Conservation (phyloP, 2,329 filamentous ascomycete genomes). For the Phyllosticta ampelicida region DNA sequence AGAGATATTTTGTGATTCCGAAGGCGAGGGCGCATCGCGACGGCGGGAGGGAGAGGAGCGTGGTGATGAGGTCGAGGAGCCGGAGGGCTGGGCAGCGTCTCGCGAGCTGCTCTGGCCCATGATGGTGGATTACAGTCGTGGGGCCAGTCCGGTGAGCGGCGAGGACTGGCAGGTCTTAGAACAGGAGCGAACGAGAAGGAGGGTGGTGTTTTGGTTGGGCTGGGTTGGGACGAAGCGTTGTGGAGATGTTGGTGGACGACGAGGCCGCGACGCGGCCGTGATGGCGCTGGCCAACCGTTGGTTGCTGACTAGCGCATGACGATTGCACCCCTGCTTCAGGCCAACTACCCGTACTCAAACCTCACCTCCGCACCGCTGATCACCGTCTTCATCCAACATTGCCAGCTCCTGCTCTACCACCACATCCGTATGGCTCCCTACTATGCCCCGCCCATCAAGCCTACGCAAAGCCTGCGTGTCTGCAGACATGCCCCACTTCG, state of each 20-base stretch:
- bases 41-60: conserved; percentile 21
- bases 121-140: conserved; percentile 17
- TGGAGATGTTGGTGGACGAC: not conserved
- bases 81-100: conserved; percentile 16
- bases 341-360: not conserved
- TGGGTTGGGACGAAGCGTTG: not conserved
- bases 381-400: not conserved
- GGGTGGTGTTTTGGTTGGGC: conserved; percentile 7
- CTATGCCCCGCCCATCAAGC: conserved; percentile 5
- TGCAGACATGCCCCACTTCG: conserved; percentile 18
- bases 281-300: conserved; percentile 1
- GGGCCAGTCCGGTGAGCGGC: conserved; percentile 11
- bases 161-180: conserved; percentile 4
- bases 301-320: conserved; percentile 1
- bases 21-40: conserved; percentile 15
- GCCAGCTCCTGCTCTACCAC: not conserved
- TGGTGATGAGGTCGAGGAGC: conserved; percentile 17
- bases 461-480: conserved; percentile 21
- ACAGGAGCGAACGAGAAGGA: conserved; percentile 7
- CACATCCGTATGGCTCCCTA: conserved; percentile 4
- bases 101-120: conserved; percentile 31
- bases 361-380: not conserved
- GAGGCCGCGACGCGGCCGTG: conserved; percentile 6
- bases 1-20: conserved; percentile 17
- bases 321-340: not conserved